Base-by-base conservation (phyloP, 164 flowering plant genomes). In the Paratinospora sagittata region DNA sequence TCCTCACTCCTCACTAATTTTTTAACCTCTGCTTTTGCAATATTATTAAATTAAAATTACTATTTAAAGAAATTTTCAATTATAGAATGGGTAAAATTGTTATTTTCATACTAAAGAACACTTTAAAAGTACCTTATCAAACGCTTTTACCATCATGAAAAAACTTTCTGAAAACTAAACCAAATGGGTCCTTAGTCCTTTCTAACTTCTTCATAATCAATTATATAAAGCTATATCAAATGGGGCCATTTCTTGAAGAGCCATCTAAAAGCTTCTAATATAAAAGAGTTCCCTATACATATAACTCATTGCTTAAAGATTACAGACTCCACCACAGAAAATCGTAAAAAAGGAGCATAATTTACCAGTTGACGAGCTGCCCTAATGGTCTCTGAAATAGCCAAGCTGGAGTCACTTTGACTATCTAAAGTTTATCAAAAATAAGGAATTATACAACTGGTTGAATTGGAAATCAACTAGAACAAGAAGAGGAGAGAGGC, bases 341-440 rank as follows among this genome's bases (percentile, higher is more conserved):
- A 26, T 26, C 5, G 37, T 16, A 27, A 63, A 27, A 63, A 27
- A 6, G n/a, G 37, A 63, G n/a, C 36, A 16, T 11, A 63, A 67
- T 77, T n/a, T 77, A 90, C 98, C 93, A 86, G 88, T 72, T 84
- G 86, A 23, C 99, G 94, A 17, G 92, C 93, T 34, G 84, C 85
- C 34, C 80, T 74, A 13, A 92, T 71, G 30, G 85, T 68, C 19
- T 89, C 90, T 69, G 70, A 58, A 47, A 92, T 88, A 27, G 84
- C 81, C 36, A 79, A 65, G 72, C 98, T 88, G 49, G 87, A 68
- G 58, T 86, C 91, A 67, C 92, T 91, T 79, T 88, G 99, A 83
- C 96, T 91, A 86, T 95, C 99, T 95, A 78, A 45, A 1, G 34
- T 69, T 60, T 17, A 65, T 47, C 68, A 63, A 14, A 55, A 24